These are phyloP conservation scores for Fagopyrum esculentum DNA, from an alignment of 148 eudicot genomes.

Conservation along the genomic window DNA sequence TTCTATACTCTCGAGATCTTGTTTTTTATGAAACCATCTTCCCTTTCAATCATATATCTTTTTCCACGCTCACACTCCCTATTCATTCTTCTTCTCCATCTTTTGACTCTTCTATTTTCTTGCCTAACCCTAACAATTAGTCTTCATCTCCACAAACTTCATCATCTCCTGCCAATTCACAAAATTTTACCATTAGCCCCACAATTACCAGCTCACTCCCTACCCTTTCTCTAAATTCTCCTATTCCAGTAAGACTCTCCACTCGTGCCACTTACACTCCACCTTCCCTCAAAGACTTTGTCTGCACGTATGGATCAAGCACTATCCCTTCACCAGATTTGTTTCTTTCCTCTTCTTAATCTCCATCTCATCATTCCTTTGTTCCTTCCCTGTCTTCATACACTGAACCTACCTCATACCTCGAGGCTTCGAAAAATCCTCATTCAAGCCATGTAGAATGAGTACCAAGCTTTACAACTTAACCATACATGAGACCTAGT, in stretches of 20 bases:
- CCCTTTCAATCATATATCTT: background rate
- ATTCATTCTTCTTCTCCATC: background rate
- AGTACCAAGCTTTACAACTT: background rate
- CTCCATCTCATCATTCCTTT: background rate
- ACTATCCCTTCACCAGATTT: background rate
- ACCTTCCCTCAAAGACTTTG: background rate
- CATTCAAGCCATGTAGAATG: background rate
- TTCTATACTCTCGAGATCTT: background rate
- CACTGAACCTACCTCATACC: background rate
- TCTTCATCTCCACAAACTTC: no score
- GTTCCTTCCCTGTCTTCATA: background rate
- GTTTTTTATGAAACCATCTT: background rate
- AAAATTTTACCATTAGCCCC: background rate
- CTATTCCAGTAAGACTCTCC: no score
- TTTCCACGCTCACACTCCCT: no score
- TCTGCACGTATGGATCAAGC: background rate
- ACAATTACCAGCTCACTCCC: background rate
- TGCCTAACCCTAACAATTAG: background rate
- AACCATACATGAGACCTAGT: background rate
- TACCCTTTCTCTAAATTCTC: no score
- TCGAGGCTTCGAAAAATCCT: background rate
- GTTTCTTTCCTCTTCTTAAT: background rate
- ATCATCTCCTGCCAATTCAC: no score
- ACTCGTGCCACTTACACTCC: no score
- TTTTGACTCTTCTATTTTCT: no score